phyloP scores from a whole-genome alignment of 306 rosid genomes.

The Sicyos baderoa region DNA sequence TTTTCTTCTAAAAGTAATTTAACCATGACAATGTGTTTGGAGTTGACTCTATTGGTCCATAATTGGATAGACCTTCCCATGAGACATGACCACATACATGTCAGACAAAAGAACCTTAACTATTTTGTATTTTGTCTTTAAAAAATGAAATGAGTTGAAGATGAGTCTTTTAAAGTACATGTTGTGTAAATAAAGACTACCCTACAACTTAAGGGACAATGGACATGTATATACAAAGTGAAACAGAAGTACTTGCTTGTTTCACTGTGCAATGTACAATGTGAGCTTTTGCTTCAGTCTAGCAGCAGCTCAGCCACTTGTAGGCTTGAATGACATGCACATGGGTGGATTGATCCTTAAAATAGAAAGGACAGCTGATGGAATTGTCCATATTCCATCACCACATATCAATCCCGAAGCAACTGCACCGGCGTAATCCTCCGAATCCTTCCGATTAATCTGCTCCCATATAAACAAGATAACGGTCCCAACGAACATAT shows the following conservation, averaged over 20 bases:
- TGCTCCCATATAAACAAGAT: slow-evolving; percentile 73
- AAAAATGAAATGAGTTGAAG: background rate
- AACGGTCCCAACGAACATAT: slow-evolving; percentile 82
- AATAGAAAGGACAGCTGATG: slow-evolving; percentile 80
- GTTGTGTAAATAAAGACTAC: background rate
- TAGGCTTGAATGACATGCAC: slow-evolving; percentile 90
- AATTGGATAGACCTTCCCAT: background rate
- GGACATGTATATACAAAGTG: slow-evolving; percentile 6
- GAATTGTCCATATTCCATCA: slow-evolving; percentile 95
- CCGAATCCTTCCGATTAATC: slow-evolving; percentile 61
- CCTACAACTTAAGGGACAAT: background rate
- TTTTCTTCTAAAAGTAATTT: too few species aligned
- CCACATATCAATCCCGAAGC: slow-evolving; percentile 95
- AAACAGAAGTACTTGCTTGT: background rate
- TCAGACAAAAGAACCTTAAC: background rate
- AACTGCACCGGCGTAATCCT: slow-evolving; percentile 83
- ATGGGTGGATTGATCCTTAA: slow-evolving; percentile 76
- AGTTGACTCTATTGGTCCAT: background rate
- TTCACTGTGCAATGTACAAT: background rate
- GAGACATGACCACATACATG: background rate
- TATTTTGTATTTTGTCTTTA: background rate
- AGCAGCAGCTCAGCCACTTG: slow-evolving; percentile 36
- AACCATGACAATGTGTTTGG: background rate
- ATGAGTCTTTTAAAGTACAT: background rate
- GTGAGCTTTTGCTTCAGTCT: background rate